Base-by-base conservation (phyloP, 495 filamentous ascomycete genomes). In the Penicillium salamii region DNA sequence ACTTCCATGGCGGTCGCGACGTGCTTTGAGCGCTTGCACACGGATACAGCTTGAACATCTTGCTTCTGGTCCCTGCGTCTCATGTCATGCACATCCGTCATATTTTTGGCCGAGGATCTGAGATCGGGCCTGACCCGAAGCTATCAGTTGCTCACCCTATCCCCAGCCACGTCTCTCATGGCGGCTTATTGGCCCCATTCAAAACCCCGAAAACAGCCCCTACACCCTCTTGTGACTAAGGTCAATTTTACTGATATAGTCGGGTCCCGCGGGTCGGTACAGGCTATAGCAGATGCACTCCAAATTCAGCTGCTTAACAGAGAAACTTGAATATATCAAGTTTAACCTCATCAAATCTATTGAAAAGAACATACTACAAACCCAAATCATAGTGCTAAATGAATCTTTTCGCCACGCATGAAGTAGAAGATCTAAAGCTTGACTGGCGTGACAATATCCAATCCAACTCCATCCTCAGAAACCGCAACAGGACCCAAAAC, bases 381-480 rank as follows among this genome's bases (percentile, higher is more conserved):
- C n/a, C n/a, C n/a, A n/a, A n/a, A n/a, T n/a, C n/a, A n/a, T n/a
- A n/a, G n/a, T n/a, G n/a, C n/a, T n/a, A n/a, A n/a, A n/a, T n/a
- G n/a, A n/a, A n/a, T n/a, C n/a, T n/a, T n/a, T n/a, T n/a, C n/a
- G n/a, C n/a, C n/a, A n/a, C n/a, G n/a, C n/a, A n/a, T n/a, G n/a
- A n/a, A n/a, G n/a, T n/a, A n/a, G n/a, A n/a, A 28, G 23, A 14
- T 7, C 23, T 13, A 42, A 36, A 50, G 49, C 50, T 42, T 49
- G 31, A 26, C 23, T 26, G 61, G 61, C 28, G 42, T 14, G 35
- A 59, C 58, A 39, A 61, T n/a, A 38, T 54, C 55, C n/a, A 61
- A 46, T 31, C 54, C 56, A 43, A 63, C 19, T 7, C 58, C 58
- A 17, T 58, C 37, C 33, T 52, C 42, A n/a, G 35, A 44, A 28